phyloP scores from a whole-genome alignment of 2,329 filamentous ascomycete genomes.

The Stenocarpella maydis region DNA sequence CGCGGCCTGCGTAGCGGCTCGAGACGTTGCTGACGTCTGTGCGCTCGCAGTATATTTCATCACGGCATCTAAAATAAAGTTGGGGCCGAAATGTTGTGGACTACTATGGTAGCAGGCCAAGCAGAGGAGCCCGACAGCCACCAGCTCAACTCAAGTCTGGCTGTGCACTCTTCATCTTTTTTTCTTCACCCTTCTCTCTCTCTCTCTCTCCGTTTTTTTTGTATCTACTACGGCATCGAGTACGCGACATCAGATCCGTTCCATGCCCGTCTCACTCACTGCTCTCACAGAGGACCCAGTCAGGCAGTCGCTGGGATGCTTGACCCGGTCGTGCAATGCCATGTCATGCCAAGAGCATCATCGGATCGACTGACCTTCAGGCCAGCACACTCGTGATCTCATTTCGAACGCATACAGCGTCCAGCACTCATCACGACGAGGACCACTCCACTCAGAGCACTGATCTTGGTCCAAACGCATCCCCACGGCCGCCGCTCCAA shows the following conservation, averaged over 20 bases:
- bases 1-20: background rate
- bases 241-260: constrained; percentile 26
- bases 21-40: constrained; percentile 20
- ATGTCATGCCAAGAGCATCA: background rate
- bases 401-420: background rate
- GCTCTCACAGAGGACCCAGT: background rate
- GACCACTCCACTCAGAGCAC: background rate
- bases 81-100: constrained; percentile 2
- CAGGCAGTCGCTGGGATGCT: background rate
- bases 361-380: background rate
- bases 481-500: background rate
- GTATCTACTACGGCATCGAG: background rate
- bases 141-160: background rate
- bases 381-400: background rate
- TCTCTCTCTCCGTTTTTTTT: too few relatives aligned
- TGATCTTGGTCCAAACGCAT: background rate
- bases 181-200: too few relatives aligned
- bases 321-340: background rate
- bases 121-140: background rate
- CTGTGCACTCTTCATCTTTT: too few relatives aligned
- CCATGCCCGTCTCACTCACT: constrained; percentile 21
- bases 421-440: background rate
- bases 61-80: constrained; percentile 26
- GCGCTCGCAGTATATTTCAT: constrained; percentile 20
- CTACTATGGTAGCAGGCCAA: background rate